Evolutionary conservation across 1,139 yeast genomes (phyloP), one percentile per base, ranked within the genome.

Genomic region (Hemisphaericaspora lyxosophila): DNA sequence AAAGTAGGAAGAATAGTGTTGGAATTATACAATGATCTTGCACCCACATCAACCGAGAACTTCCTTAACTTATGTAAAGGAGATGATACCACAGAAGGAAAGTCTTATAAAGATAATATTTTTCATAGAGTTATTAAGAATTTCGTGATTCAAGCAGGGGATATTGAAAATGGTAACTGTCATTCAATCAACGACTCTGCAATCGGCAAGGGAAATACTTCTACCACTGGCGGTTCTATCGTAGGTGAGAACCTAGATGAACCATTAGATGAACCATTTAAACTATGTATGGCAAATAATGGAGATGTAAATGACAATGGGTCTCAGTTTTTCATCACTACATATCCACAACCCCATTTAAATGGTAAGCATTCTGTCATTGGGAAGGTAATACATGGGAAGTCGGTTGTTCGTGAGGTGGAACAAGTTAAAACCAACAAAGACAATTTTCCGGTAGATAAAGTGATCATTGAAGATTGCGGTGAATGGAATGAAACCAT

Each of bases 101-200:
- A 51, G 8, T 44, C 55, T 8, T 79, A 70, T 47, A 64, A 70
- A 43, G 60, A 68, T 22, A 76, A 74, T 31, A 62, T 60, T 19
- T 80, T 88, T 57, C 88, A 85, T 50, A 67, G 92, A 39, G 79
- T 85, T 1, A 72, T 87, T 31, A 85, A 82, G 46, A 88, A 84
- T 55, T 88, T 85, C 52, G 75, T 86, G 60, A 64, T 87, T n/a
- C 95, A 86, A 54, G 85, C 83, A 4, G 96, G 95, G 26, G 92
- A 84, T 51, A 48, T 55, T 4, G 53, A 50, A 5, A 43, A 40
- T 2, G 31, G 31, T 5, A 17, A 28, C 15, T 13, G 7, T 5
- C 5, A 3, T 4, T 15, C 26, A 12, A 67, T 70, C 36, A 62
- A 67, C 0, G 54, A 60, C n/a, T 53, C 45, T 1, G 48, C 61